Percentiles rank a stretch among this genome's conserved stretches.
Conservation (phyloP, 1,284 basidiomycete genomes). For the Phellinidium pouzarii region DNA sequence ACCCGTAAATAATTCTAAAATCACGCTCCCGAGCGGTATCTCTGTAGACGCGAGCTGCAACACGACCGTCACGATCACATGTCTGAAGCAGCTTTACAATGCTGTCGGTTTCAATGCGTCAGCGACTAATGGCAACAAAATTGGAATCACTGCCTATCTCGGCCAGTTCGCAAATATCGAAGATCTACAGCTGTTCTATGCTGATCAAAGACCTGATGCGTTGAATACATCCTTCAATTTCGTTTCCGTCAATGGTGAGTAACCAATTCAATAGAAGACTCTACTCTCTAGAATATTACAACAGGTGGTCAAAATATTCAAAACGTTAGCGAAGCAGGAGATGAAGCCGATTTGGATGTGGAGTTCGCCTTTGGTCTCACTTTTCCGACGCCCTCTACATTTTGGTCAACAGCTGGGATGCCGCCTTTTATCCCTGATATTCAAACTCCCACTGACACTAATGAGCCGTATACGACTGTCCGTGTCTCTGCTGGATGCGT, state of each 20-base stretch:
- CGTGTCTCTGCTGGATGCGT: slow-evolving; percentile 15
- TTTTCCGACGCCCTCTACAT: slow-evolving; percentile 40
- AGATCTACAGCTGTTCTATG: slow-evolving; percentile 48
- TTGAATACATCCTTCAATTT: slow-evolving; percentile 37
- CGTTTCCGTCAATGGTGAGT: slow-evolving; percentile 41
- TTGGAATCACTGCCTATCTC: slow-evolving; percentile 51
- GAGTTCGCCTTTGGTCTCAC: slow-evolving; percentile 62
- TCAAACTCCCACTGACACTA: slow-evolving; percentile 36
- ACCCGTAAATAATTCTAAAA: slow-evolving; percentile 24
- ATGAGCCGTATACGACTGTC: slow-evolving; percentile 59
- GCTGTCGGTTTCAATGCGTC: slow-evolving; percentile 36
- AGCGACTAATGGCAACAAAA: slow-evolving; percentile 36
- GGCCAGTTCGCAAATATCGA: slow-evolving; percentile 48
- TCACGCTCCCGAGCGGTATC: slow-evolving; percentile 30
- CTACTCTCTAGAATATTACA: slow-evolving; percentile 19
- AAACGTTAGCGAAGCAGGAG: slow-evolving; percentile 42
- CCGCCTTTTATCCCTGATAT: slow-evolving; percentile 54
- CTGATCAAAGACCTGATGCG: slow-evolving; percentile 41
- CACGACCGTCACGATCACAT: slow-evolving; percentile 27
- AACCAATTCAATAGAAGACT: slow-evolving; percentile 7
- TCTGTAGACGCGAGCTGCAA: slow-evolving; percentile 47
- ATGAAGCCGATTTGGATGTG: slow-evolving; percentile 66
- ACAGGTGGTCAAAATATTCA: slow-evolving; percentile 57
- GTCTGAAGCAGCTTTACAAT: slow-evolving; percentile 47
- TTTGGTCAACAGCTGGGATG: slow-evolving; percentile 54